These are phyloP conservation scores for Xanthoconium separans DNA, from an alignment of 1,284 basidiomycete species.

Conservation along the genomic window DNA sequence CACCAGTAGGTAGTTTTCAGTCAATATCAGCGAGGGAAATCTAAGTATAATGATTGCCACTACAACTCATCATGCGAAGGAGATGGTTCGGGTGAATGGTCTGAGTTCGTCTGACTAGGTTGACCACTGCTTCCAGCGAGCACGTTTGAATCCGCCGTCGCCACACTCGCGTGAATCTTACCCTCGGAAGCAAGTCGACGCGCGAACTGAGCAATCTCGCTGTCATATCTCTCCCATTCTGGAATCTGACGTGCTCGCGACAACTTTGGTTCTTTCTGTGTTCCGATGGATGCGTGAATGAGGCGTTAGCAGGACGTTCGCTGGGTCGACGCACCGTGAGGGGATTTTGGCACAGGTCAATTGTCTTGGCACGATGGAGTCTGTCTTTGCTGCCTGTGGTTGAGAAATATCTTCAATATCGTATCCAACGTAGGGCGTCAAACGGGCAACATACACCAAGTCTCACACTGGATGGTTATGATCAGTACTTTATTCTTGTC, in stretches of 20 bases:
- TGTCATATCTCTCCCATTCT: constrained; percentile 94
- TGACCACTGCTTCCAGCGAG: constrained; percentile 52
- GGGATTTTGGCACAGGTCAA: constrained; percentile 92
- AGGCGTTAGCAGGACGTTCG: too few species aligned
- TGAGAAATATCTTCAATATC: constrained; percentile 5
- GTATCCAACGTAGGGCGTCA: not conserved
- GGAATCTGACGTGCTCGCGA: constrained; percentile 92
- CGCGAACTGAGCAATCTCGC: constrained; percentile 74
- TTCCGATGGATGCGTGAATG: not conserved
- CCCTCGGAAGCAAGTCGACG: constrained; percentile 65
- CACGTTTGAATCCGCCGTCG: constrained; percentile 71
- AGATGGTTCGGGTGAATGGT: not conserved
- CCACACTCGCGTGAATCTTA: constrained; percentile 60
- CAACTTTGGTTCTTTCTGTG: constrained; percentile 94
- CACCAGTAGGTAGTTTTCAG: not conserved
- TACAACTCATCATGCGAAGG: constrained; percentile 25
- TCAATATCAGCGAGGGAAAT: not conserved
- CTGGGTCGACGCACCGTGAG: constrained; percentile 64
- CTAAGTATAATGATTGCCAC: too few species aligned
- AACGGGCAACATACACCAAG: constrained; percentile 65
- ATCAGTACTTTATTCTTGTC: constrained; percentile 10
- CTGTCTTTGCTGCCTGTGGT: constrained; percentile 73
- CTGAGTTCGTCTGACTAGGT: not conserved
- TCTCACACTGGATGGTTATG: constrained; percentile 62
- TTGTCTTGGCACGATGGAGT: constrained; percentile 79